Evolutionary conservation across 495 filamentous ascomycete species (phyloP).

Genomic region (Tuber aestivum): DNA sequence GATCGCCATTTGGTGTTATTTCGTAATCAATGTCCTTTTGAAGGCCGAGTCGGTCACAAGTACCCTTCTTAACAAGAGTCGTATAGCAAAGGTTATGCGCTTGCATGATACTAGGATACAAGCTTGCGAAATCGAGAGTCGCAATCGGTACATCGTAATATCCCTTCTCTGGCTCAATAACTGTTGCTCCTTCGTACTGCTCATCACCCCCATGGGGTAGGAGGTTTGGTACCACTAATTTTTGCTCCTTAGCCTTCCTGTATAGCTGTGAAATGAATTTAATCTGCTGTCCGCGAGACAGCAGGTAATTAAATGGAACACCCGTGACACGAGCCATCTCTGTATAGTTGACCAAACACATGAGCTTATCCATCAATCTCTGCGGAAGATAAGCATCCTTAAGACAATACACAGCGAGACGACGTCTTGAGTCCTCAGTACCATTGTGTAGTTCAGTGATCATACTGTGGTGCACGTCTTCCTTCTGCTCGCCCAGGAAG

Average conservation of each 20-base stretch:
- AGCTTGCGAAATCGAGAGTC: conserved; percentile 95
- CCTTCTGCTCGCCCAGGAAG: conserved; percentile 95
- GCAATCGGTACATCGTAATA: conserved; percentile 93
- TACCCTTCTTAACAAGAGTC: conserved; percentile 76
- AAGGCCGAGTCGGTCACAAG: conserved; percentile 63
- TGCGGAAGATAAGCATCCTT: conserved; percentile 98
- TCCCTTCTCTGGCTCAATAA: conserved; percentile 88
- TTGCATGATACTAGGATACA: conserved; percentile 98
- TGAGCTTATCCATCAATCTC: conserved; percentile 91
- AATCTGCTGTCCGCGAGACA: conserved; percentile 89
- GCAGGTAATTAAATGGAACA: conserved; percentile 91
- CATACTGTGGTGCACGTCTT: conserved; percentile 98
- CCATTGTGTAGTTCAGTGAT: conserved; percentile 97
- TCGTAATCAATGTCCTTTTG: conserved; percentile 92
- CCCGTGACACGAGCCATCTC: conserved; percentile 99
- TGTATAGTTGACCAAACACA: conserved; percentile 94
- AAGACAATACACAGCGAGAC: conserved; percentile 90
- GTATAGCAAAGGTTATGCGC: conserved; percentile 99
- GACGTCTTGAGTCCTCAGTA: conserved; percentile 79
- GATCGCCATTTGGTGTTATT: conserved; percentile 85
- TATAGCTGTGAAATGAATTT: conserved; percentile 98
- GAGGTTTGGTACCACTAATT: conserved; percentile 86
- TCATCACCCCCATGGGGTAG: conserved; percentile 59
- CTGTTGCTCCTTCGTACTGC: conserved; percentile 95
- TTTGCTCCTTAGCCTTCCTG: conserved; percentile 85